A percentile compares a stretch with the other conserved stretches of the same genome.
Evolutionary conservation across 192 early-diverging fungal species (phyloP).

Genomic region (Umbelopsis isabellina): DNA sequence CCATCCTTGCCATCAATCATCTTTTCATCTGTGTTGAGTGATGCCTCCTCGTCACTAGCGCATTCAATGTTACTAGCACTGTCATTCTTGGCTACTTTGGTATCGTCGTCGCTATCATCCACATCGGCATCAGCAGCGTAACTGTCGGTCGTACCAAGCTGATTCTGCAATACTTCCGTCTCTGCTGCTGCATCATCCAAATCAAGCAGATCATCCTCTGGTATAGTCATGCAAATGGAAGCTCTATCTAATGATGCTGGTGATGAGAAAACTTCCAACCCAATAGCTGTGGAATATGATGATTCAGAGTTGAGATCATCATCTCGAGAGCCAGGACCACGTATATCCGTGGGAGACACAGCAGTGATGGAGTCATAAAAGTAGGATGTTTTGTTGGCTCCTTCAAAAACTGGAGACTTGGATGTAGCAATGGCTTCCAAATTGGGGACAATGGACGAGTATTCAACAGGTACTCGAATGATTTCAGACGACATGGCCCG

Average conservation of each 20-base stretch:
- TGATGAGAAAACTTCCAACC: conserved; percentile 15
- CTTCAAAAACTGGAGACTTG: conserved; percentile 17
- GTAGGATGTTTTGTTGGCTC: not conserved
- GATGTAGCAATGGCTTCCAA: conserved; percentile 5
- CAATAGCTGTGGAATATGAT: conserved; percentile 20
- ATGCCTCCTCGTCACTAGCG: not conserved
- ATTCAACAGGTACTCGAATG: conserved; percentile 9
- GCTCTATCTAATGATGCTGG: conserved; percentile 6
- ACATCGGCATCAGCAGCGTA: conserved; percentile 6
- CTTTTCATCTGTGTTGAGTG: not conserved
- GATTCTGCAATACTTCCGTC: not conserved
- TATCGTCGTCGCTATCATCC: conserved; percentile 12
- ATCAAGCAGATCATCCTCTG: conserved; percentile 17
- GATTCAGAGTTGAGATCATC: conserved; percentile 16
- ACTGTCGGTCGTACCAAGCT: not conserved
- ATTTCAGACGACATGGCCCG: not conserved
- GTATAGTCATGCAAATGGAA: conserved; percentile 4
- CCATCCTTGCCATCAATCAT: conserved; percentile 21
- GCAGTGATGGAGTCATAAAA: not conserved
- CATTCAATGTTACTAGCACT: not conserved
- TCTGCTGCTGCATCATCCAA: not conserved
- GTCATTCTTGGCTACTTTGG: conserved; percentile 2
- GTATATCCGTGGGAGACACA: not conserved
- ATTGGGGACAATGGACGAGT: conserved; percentile 9
- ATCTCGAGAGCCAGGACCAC: not conserved